Evolutionary conservation across 2,329 filamentous ascomycete genomes (phyloP), one percentile per base, ranked within the genome.

Genomic region (Leptographium wingfieldii): DNA sequence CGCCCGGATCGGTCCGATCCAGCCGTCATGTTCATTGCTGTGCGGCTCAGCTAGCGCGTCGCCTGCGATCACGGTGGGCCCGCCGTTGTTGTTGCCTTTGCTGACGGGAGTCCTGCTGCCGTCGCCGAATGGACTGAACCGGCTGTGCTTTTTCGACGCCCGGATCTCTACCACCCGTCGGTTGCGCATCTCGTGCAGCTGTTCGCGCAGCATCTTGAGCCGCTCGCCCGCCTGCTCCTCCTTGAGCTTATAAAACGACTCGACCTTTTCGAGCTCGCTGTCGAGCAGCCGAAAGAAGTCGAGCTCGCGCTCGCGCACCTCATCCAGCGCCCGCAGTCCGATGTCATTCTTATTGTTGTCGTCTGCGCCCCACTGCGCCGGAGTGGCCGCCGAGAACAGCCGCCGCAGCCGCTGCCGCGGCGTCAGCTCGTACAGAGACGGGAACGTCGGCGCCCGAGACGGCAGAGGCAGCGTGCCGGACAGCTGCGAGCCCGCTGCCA

Each of bases 161-260:
- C 79, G 72, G 60, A 90, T 77, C 68, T 96, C 90, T 58, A 86
- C 80, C 33, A 90, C 80, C 27, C 92, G 84, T 16, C 87, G 82
- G 69, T 95, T 90, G 53, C 91, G 82, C 90, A 97, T 96, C 67
- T 95, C 88, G 69, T 95, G 92, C 38, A 99, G 78, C 70, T 99
- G 94, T 57, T 91, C 84, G 51, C 88, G 83, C 55, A 99, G 77
- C 4, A 87, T 71, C 0, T 77, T 74, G 29, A 96, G 75, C 2
- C 92, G 83, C 59, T 85, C 76, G 0, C 84, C 87, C 0, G 92
- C 90, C 69, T 96, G 90, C 33, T 88, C 81, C 69, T 99, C 94
- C 69, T 96, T 96, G 65, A 83, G 75, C 66, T 83, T 85, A 75
- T 97, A 97, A 68, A 99, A 99, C 0, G 77, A 74, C 69, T 99